Conservation (phyloP, 192 early-diverging fungal genomes). For the Dissophora globulifera region DNA sequence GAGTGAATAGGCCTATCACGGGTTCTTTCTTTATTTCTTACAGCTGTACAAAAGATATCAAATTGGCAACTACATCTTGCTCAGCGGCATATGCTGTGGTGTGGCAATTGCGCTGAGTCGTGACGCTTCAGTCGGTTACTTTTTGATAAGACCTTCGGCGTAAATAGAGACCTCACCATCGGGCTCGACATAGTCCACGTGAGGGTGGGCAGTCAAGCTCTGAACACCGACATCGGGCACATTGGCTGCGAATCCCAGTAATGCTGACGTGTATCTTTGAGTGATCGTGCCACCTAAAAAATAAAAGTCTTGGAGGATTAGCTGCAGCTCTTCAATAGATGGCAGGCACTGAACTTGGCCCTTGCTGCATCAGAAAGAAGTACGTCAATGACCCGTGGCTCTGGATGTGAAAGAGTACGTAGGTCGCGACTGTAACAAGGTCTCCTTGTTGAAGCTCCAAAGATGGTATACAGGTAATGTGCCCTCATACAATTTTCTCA, state of each 20-base stretch:
- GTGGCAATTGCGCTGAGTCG: no score
- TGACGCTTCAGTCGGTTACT: neutral
- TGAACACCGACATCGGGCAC: constrained; percentile 63
- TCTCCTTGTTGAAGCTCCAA: no score
- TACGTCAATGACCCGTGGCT: no score
- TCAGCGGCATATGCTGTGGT: no score
- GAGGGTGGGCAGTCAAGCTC: constrained; percentile 43
- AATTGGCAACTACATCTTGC: no score
- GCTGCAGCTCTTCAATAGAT: neutral
- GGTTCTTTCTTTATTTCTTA: no score
- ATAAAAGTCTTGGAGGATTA: neutral
- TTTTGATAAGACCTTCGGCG: neutral
- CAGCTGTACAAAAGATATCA: no score
- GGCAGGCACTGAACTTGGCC: neutral
- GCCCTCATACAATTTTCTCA: neutral
- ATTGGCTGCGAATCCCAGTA: constrained; percentile 67
- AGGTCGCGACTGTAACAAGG: no score
- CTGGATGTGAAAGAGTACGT: no score
- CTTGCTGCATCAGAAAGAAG: no score
- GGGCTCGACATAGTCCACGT: constrained; percentile 66
- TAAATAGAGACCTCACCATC: constrained; percentile 65
- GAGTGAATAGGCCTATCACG: no score
- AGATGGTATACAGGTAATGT: no score
- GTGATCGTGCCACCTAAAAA: constrained; percentile 39
- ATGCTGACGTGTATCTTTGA: constrained; percentile 59